Conservation (phyloP, 768 basidiomycete species). For the Agaricus bisporus region DNA sequence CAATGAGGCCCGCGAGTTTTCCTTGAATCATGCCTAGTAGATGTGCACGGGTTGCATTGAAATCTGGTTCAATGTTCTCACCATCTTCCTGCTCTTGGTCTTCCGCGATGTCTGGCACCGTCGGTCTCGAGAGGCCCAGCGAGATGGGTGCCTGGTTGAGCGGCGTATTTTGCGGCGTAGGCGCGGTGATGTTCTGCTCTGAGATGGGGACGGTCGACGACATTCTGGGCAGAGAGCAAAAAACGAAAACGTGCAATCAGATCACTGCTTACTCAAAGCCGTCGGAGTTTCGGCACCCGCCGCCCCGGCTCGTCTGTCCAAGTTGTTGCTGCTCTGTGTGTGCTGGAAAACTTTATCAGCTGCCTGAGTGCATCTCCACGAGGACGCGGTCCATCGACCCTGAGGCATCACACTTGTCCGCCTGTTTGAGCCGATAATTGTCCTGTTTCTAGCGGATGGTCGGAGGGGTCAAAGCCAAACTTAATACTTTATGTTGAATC, state of each 20-base stretch:
- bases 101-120: conserved; percentile 83
- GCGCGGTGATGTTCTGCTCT: conserved; percentile 61
- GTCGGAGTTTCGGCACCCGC: conserved; percentile 14
- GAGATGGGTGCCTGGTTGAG: conserved; percentile 77
- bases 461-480: background rate
- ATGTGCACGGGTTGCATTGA: conserved; percentile 46
- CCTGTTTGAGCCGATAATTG: background rate
- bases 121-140: conserved; percentile 74
- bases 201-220: conserved; percentile 65
- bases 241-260: conserved; percentile 8
- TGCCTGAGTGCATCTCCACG: background rate
- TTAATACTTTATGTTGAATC: background rate
- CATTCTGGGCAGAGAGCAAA: conserved; percentile 34
- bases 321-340: background rate
- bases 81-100: conserved; percentile 68
- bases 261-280: conserved; percentile 9
- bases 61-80: conserved; percentile 29
- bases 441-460: background rate
- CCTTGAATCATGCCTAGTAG: conserved; percentile 86
- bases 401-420: background rate
- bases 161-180: conserved; percentile 93
- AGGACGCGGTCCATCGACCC: background rate
- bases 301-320: background rate
- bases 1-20: conserved; percentile 78
- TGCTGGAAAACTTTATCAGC: conserved; percentile 3